phyloP scores from a whole-genome alignment of 768 basidiomycete genomes.

The Tricholoma sp. region DNA sequence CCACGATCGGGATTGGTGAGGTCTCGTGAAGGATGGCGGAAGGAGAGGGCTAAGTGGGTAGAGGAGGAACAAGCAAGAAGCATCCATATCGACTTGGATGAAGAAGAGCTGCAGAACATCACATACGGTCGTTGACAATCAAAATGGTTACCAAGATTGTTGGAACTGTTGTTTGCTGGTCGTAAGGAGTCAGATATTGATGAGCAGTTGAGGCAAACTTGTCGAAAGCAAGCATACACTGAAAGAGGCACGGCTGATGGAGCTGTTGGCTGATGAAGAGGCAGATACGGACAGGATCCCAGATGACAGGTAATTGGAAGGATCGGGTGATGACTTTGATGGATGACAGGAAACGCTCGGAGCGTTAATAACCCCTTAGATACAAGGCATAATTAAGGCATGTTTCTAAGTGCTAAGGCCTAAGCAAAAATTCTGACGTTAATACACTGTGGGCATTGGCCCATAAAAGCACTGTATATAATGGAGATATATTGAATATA shows the following conservation, averaged over 20 bases:
- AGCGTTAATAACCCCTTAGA: constrained; percentile 9
- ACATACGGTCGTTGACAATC: constrained; percentile 3
- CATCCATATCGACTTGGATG: background rate
- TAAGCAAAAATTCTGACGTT: constrained; percentile 7
- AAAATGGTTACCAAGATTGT: constrained; percentile 14
- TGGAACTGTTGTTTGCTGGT: constrained; percentile 15
- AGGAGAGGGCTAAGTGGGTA: constrained; percentile 18
- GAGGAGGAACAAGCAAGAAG: constrained; percentile 4
- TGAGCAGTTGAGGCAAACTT: constrained; percentile 1
- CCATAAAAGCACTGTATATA: no score
- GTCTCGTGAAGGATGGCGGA: constrained; percentile 14
- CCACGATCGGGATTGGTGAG: constrained; percentile 1
- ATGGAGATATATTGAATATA: no score
- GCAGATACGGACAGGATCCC: no score
- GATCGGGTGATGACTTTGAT: no score
- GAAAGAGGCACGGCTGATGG: no score
- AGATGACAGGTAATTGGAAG: no score
- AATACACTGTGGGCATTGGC: no score
- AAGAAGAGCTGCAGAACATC: background rate
- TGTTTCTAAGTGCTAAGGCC: constrained; percentile 10
- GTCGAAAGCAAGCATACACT: constrained; percentile 10
- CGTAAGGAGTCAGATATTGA: constrained; percentile 11
- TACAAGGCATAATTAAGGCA: constrained; percentile 13
- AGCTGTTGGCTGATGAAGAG: no score
- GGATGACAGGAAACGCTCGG: constrained; percentile 17